Evolutionary conservation across 2,329 filamentous ascomycete species (phyloP), one percentile per base, ranked within the genome.

Genomic region (Cladophialophora yegresii): DNA sequence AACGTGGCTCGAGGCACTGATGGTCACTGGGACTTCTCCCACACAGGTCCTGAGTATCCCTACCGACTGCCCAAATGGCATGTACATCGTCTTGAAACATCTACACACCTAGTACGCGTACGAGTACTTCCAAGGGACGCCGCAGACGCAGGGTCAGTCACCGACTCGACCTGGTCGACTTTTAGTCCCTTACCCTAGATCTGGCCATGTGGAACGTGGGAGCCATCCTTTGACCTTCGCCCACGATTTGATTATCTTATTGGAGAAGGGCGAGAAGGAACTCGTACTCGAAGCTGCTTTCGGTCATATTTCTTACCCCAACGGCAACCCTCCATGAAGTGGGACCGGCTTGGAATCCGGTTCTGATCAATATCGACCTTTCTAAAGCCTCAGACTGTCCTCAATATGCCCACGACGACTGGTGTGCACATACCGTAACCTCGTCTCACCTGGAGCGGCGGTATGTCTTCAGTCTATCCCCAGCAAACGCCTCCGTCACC

Each of bases 401-500:
- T 30, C 56, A 33, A 43, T 61, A 62, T 62, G 56, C 45, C 53
- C 26, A 62, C 43, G 28, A 54, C 32, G 26, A 49, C 36, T 28
- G 13, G n/a, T 32, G 43, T 59, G 23, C 30, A 16, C n/a, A n/a
- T 16, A 9, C 22, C 13, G 23, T 23, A n/a, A 33, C 22, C 30
- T 22, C 28, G 28, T n/a, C 7, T 7, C 7, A 26, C n/a, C 57
- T 58, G 13, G 40, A 51, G 22, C 54, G 62, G 54, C 65, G 65
- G 59, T 12, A 67, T 67, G 65, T 54, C 62, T 67, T 43, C 65
- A 30, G 56, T 40, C 57, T 67, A 65, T 54, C 30, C 59, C 59
- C 64, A 57, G 55, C 55, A 65, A 40, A 56, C 65, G 22, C 65
- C 65, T 51, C 65, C 65, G n/a, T 67, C 65, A 30, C 65, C 65